These are phyloP conservation scores for Lactifluus hygrophoroides DNA, from an alignment of 768 basidiomycete genomes.

Conservation along the genomic window DNA sequence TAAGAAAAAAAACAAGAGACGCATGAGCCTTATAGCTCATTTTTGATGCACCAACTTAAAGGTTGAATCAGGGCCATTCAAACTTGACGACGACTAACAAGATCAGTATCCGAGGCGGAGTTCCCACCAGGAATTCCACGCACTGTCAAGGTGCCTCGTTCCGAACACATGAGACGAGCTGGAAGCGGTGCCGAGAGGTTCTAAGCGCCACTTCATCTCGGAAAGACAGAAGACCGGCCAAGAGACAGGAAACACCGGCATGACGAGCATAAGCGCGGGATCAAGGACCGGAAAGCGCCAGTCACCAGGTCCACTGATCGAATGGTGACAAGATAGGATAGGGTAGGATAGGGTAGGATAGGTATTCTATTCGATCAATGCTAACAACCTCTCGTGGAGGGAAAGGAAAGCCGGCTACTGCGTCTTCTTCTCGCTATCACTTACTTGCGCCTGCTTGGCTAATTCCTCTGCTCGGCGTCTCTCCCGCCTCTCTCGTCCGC, in stretches of 20 bases:
- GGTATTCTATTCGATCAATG: slow-evolving; percentile 18
- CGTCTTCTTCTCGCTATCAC: slow-evolving; percentile 28
- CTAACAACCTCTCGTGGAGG: slow-evolving; percentile 9
- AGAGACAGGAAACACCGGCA: slow-evolving; percentile 5
- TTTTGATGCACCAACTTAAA: background rate
- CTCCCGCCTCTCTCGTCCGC: slow-evolving; percentile 75
- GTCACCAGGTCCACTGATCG: slow-evolving; percentile 11
- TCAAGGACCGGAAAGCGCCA: slow-evolving; percentile 2
- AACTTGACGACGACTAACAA: background rate
- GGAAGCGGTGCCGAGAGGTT: slow-evolving; percentile 11
- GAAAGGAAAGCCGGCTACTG: slow-evolving; percentile 24
- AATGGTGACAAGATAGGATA: slow-evolving; percentile 5
- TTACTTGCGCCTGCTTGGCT: slow-evolving; percentile 19
- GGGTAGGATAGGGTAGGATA: slow-evolving; percentile 7
- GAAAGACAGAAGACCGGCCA: slow-evolving; percentile 9
- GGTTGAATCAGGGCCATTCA: slow-evolving; percentile 4
- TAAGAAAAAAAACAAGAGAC: background rate
- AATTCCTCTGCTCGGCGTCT: slow-evolving; percentile 40
- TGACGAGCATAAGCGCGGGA: background rate
- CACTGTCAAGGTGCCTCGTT: slow-evolving; percentile 11
- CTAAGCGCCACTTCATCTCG: slow-evolving; percentile 11
- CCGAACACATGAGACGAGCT: background rate
- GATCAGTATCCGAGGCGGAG: slow-evolving; percentile 10
- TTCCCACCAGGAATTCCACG: slow-evolving; percentile 16
- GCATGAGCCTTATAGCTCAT: slow-evolving; percentile 4